A percentile compares a stretch with the other conserved stretches of the same genome.
Evolutionary conservation across 2,329 filamentous ascomycete species (phyloP).

Genomic region (Colletotrichum navitas): DNA sequence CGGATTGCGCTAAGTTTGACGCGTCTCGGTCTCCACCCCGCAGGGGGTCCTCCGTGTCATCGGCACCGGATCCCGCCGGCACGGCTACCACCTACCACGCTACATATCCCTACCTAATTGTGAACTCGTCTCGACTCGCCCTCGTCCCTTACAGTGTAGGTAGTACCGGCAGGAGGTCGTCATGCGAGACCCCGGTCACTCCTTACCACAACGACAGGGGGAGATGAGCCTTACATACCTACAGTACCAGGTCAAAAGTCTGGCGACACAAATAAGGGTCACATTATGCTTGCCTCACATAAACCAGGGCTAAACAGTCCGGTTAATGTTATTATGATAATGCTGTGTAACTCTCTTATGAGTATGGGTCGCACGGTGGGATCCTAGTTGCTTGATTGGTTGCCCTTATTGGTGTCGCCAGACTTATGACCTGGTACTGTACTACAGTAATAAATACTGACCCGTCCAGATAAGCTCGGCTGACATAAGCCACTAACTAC

Average conservation of each 20-base stretch:
- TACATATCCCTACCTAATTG: neutral
- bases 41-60: conserved; percentile 18
- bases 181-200: conserved; percentile 25
- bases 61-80: conserved; percentile 16
- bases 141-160: neutral
- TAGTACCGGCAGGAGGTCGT: neutral
- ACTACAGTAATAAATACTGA: neutral
- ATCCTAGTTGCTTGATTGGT: too few species aligned
- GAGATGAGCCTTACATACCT: neutral
- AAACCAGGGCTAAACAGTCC: too few species aligned
- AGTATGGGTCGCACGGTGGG: too few species aligned
- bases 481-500: conserved; percentile 15
- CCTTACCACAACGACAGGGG: neutral
- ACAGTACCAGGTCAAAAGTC: too few species aligned
- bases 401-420: too few species aligned
- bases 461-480: neutral
- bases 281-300: too few species aligned
- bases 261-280: too few species aligned
- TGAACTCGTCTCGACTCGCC: conserved; percentile 27
- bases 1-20: conserved; percentile 13
- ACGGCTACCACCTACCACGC: neutral
- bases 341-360: too few species aligned
- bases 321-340: too few species aligned
- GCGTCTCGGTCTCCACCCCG: neutral
- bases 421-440: too few species aligned